Base-by-base conservation (phyloP, 2,329 filamentous ascomycete genomes). In the Tolypocladium nubicola region DNA sequence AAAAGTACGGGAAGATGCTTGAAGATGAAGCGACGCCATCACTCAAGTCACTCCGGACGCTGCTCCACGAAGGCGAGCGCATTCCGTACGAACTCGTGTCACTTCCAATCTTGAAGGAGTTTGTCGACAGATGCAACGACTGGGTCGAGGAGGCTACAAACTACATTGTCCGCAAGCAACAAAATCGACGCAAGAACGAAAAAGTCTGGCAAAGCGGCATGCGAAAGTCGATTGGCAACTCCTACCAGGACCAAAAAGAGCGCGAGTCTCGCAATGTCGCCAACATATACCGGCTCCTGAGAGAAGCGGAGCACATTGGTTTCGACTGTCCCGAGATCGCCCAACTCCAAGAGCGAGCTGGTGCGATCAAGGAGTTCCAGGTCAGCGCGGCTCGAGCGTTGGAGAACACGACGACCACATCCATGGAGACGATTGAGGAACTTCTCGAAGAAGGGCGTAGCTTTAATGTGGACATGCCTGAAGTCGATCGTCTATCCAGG, bases 121-220 rank as follows among this genome's bases (percentile, higher is more conserved):
- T 96, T 75, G 94, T 99, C 70, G 91, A 96, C 65, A 87, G 90
- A 67, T 97, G 94, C 77, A 95, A 96, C 72, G 91, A 96, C 69
- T 97, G 95, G 89, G 90, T 97, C 61, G 94, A 97, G 67, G 93
- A 97, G 75, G 94, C 94, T 62, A 94, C 90, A 67, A 92, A 89
- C 69, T 99, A 95, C 76, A 96, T 92, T 67, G 92, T 94, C 59
- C 89, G 94, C 65, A 99, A 99, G 76, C 93, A 97, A 75, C 93
- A 97, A 73, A 96, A 95, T 68, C 88, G 94, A 61, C 90, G 93
- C 60, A 97, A 97, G 74, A 96, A 88, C 71, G 93, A 97, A 67
- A 94, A 90, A 68, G 83, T 83, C 50, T 94, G 88, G 84, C 88
- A 90, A 62, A 87, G 84, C 66, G 82, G 85, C 57, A 83, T 82